phyloP scores from a whole-genome alignment of 2,329 filamentous ascomycete species.

The Didymella pinodella region DNA sequence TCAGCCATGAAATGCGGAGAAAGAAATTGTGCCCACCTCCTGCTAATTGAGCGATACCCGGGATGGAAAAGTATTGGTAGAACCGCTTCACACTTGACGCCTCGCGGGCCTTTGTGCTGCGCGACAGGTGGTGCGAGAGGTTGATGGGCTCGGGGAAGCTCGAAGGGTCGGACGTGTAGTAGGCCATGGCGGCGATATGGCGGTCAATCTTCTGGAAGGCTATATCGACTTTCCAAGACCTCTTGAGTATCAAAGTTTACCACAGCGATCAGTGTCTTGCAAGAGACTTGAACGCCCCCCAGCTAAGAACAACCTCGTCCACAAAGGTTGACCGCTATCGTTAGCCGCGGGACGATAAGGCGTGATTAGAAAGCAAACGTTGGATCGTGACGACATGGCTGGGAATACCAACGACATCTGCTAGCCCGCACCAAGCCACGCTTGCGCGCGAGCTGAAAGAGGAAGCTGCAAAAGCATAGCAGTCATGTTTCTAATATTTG shows the following conservation, averaged over 20 bases:
- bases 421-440: constrained; percentile 22
- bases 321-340: constrained; percentile 5
- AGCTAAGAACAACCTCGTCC: constrained; percentile 9
- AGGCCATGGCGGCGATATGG: constrained; percentile 32
- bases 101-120: constrained; percentile 69
- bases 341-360: constrained; percentile 33
- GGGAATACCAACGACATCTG: constrained; percentile 15
- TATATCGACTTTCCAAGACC: neutral
- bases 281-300: neutral
- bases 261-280: constrained; percentile 3
- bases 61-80: constrained; percentile 81
- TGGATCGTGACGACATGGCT: constrained; percentile 31
- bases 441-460: constrained; percentile 3
- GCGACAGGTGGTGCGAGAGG: constrained; percentile 80
- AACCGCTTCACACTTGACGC: constrained; percentile 78
- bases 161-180: constrained; percentile 34
- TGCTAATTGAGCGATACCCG: constrained; percentile 68
- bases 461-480: neutral
- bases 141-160: constrained; percentile 67
- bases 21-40: constrained; percentile 57
- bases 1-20: constrained; percentile 22
- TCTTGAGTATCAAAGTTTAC: neutral
- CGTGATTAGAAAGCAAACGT: constrained; percentile 35
- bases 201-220: neutral
- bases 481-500: neutral